Percentiles rank a stretch among this genome's conserved stretches.
Conservation (phyloP, 139 green algal genomes). For the Chloropicon primus region DNA sequence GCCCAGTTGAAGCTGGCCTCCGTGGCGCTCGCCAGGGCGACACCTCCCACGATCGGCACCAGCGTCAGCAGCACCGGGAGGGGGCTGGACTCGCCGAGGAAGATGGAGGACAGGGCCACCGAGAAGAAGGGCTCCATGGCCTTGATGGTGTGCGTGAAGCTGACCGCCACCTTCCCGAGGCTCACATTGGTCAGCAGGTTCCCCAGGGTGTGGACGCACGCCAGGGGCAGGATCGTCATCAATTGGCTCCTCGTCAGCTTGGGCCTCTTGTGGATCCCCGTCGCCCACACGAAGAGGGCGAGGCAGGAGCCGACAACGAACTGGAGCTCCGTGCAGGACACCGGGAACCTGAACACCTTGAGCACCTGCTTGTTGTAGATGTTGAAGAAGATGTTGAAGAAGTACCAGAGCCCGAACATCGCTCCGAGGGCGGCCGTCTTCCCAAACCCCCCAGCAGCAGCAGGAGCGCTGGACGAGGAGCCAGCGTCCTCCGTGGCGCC, state of each 20-base stretch:
- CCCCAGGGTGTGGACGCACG: slow-evolving; percentile 84
- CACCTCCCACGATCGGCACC: slow-evolving; percentile 80
- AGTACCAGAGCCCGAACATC: slow-evolving; percentile 88
- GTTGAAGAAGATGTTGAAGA: slow-evolving; percentile 97
- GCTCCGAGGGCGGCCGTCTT: slow-evolving; percentile 42
- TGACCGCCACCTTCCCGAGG: slow-evolving; percentile 88
- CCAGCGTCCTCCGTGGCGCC: too few relatives aligned
- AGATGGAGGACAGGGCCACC: slow-evolving; percentile 67
- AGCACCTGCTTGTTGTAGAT: slow-evolving; percentile 61
- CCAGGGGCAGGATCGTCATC: slow-evolving; percentile 72
- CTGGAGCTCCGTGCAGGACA: slow-evolving; percentile 77
- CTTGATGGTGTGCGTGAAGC: slow-evolving; percentile 99
- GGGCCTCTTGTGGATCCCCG: slow-evolving; percentile 48
- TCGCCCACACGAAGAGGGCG: slow-evolving; percentile 49
- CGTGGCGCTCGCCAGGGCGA: slow-evolving; percentile 67
- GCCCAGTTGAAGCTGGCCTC: slow-evolving; percentile 27
- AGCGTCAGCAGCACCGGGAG: slow-evolving; percentile 57
- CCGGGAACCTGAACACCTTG: slow-evolving; percentile 70
- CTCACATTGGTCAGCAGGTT: slow-evolving; percentile 95
- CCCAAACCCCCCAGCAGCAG: too few relatives aligned
- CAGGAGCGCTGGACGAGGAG: too few relatives aligned
- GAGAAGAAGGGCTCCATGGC: slow-evolving; percentile 93
- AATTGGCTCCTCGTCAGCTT: slow-evolving; percentile 27
- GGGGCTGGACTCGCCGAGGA: slow-evolving; percentile 64
- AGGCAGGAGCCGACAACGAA: slow-evolving; percentile 64